These are phyloP conservation scores for Pythium folliculosum DNA, from an alignment of 352 stramenopile genomes.

Conservation along the genomic window DNA sequence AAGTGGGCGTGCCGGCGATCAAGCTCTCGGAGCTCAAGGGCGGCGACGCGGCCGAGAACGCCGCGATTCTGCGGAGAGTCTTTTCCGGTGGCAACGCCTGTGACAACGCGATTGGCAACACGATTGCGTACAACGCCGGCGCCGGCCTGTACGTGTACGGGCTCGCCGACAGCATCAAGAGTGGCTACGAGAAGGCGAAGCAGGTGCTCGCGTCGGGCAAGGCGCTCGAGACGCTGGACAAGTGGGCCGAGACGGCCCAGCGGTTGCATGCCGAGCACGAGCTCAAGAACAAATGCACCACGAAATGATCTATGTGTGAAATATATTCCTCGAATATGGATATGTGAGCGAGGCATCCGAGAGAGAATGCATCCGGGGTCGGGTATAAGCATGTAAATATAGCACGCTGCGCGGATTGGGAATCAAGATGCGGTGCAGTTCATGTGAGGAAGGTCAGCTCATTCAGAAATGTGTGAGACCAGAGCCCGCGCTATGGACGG, in stretches of 20 bases:
- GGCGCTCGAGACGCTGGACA: constrained; percentile 61
- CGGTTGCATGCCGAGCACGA: constrained; percentile 37
- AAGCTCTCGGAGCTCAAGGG: constrained; percentile 95
- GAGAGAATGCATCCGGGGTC: background rate
- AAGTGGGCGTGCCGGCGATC: constrained; percentile 90
- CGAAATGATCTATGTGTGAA: constrained; percentile 1
- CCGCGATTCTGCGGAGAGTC: constrained; percentile 88
- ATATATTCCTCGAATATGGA: background rate
- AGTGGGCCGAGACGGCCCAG: constrained; percentile 63
- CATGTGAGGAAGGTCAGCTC: background rate
- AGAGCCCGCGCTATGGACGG: background rate
- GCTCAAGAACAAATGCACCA: background rate
- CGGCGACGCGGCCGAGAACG: constrained; percentile 95
- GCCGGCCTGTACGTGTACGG: constrained; percentile 98
- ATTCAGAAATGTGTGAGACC: background rate
- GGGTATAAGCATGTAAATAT: constrained; percentile 3
- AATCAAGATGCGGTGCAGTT: too few species aligned
- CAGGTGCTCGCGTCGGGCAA: constrained; percentile 68
- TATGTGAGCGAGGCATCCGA: background rate
- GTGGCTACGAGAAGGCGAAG: constrained; percentile 83
- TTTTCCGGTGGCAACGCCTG: constrained; percentile 84
- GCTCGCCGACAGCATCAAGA: constrained; percentile 84
- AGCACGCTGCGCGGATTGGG: background rate
- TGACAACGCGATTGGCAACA: constrained; percentile 95
- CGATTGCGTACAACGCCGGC: constrained; percentile 98